A percentile compares a stretch with the other conserved stretches of the same genome.
Evolutionary conservation across 805 yeast species (phyloP).

Genomic region (Lipomyces anomalus): DNA sequence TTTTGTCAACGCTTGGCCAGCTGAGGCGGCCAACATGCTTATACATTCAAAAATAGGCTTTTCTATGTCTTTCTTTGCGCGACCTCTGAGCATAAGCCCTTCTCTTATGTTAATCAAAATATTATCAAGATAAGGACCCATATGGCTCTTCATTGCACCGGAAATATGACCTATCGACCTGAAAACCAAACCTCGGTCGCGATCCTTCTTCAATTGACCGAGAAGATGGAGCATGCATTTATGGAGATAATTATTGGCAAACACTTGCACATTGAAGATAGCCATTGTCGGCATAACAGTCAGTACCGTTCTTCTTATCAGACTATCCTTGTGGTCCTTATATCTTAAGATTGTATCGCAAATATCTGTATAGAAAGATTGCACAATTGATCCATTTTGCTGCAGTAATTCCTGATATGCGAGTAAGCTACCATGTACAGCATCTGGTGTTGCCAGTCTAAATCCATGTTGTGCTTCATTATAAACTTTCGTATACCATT

Average conservation of each 20-base stretch:
- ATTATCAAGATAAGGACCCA: slow-evolving; percentile 82
- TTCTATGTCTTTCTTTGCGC: slow-evolving; percentile 64
- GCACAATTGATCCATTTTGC: slow-evolving; percentile 34
- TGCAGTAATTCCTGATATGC: slow-evolving; percentile 77
- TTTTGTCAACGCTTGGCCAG: slow-evolving; percentile 89
- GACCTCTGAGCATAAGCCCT: slow-evolving; percentile 58
- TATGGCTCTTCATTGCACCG: slow-evolving; percentile 66
- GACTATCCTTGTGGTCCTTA: slow-evolving; percentile 68
- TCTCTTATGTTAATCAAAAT: slow-evolving; percentile 80
- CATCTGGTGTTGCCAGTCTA: slow-evolving; percentile 47
- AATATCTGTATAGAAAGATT: slow-evolving; percentile 65
- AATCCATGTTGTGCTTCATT: slow-evolving; percentile 63
- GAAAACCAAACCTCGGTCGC: slow-evolving; percentile 71
- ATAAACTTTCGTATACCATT: slow-evolving; percentile 68
- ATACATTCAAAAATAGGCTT: slow-evolving; percentile 85
- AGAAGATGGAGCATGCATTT: slow-evolving; percentile 70
- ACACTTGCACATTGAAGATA: slow-evolving; percentile 63
- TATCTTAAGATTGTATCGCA: slow-evolving; percentile 67
- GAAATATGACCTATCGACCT: slow-evolving; percentile 82
- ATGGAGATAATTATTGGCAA: slow-evolving; percentile 76
- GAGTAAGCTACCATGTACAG: slow-evolving; percentile 80
- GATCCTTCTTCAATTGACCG: slow-evolving; percentile 66
- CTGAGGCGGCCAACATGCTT: slow-evolving; percentile 77
- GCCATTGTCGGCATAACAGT: slow-evolving; percentile 79
- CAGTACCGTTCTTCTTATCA: slow-evolving; percentile 80